Base-by-base conservation (phyloP, 2,329 filamentous ascomycete species). In the Alternaria alternata region DNA sequence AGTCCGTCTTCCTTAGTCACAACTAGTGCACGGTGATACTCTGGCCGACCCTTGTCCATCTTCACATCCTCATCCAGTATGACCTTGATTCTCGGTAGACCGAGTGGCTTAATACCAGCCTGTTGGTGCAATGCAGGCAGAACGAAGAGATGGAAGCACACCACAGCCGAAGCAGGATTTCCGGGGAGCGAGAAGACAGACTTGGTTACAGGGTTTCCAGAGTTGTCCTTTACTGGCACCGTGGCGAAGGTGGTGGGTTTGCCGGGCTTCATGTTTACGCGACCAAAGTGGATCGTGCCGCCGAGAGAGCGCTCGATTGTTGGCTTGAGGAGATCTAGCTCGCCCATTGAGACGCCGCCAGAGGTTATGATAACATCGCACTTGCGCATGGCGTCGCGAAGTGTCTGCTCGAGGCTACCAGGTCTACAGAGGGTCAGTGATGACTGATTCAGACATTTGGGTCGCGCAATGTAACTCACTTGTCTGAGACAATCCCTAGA, bases 171-270 rank as follows among this genome's bases (percentile, higher is more conserved):
- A 2, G 94, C 95, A 0, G 95, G 95, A 75, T 99, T 99, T 0
- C 95, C 95, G 0, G 95, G 95, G 0, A 99, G 84, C 0, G 92
- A 92, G 80, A 99, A 99, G 66, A 99, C 87, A 59, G 90, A 85
- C 74, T 91, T 93, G 1, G 81, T 81, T 24, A 87, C 78, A 46
- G 88, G 85, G 41, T 86, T 81, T 0, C 70, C 68, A 20, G 88
- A 87, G 14, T 69, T 68, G 47, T 76, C 73, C 57, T 89, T 89
- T 73, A 86, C 82, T 0, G 92, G 89, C 0, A 98, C 86, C 0
- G 93, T 97, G 3, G 95, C 95, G 77, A 99, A 99, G 0, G 95
- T 99, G 0, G 94, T 97, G 2, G 95, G 95, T 79, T 98, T 99
- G 5, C 95, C 95, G 0, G 95, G 95, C 82, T 99, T 99, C 95